phyloP scores from a whole-genome alignment of 116 monocot genomes.

The Trichopus zeylanicus region DNA sequence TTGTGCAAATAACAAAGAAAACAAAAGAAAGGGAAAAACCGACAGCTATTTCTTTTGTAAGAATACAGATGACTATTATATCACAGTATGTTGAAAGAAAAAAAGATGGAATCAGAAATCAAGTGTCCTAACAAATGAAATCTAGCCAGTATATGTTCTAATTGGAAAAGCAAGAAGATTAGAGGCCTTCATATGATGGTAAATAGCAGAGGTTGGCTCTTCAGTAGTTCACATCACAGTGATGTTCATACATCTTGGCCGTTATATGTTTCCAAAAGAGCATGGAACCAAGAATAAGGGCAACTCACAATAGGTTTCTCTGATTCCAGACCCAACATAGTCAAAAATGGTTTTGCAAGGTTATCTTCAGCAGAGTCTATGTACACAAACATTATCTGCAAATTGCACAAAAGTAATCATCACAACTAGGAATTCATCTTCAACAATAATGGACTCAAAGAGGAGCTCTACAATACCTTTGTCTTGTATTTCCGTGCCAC shows the following conservation, averaged over 20 bases:
- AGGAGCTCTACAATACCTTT: conserved; percentile 36
- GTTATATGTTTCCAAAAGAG: not conserved
- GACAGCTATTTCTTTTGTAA: no score
- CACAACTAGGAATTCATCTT: not conserved
- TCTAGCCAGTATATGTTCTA: not conserved
- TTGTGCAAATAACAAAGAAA: no score
- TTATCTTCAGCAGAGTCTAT: conserved; percentile 79
- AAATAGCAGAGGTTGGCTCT: not conserved
- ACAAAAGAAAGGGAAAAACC: no score
- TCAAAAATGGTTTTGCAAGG: conserved; percentile 92
- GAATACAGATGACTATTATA: no score
- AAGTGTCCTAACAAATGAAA: no score
- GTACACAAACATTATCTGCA: conserved; percentile 87
- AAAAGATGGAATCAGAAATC: no score
- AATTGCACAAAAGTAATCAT: not conserved
- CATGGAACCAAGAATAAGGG: not conserved
- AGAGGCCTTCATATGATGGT: not conserved
- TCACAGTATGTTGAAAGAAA: no score
- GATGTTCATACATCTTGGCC: no score
- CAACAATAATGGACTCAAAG: not conserved
- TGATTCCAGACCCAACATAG: conserved; percentile 73
- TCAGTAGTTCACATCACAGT: no score
- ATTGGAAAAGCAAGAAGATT: no score
- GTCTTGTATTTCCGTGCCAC: conserved; percentile 68
- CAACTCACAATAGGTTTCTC: conserved; percentile 67